Base-by-base conservation (phyloP, 169 alveolate species). In the Perkinsus olseni region DNA sequence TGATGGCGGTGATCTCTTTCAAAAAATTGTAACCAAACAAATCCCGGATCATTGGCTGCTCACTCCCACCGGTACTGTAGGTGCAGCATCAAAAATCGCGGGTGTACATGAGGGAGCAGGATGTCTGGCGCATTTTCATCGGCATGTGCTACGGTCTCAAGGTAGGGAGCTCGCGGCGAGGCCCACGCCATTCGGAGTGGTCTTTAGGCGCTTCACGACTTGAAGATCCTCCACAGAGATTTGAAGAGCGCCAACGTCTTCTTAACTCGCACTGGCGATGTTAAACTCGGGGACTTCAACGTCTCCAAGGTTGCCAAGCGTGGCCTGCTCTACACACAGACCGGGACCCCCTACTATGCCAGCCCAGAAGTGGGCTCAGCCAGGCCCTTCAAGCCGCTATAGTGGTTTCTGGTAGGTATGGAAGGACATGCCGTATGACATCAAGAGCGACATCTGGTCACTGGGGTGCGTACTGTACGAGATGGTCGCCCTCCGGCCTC, bases 321-420 rank as follows among this genome's bases (percentile, higher is more conserved):
- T 39, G 98, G 96, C 90, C 91, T 96, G 39, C 94, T 94, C 51
- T 94, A 97, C 51, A 97, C 99, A 1, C 97, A 97, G 92, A 98
- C 97, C 36, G 99, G 98, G 31, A 97, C 99, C 3, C 99, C 99
- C 0, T 97, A 97, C 95, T 98, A 98, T 95, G 98, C 98, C 98
- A 96, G 98, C 38, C 99, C 99, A 0, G 99, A 98, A 93, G 97
- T 96, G 94, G 91, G 94, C 96, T 38, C 93, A 94, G 91, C 94
- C 97, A 1, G 96, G 97, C 91, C 94, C 96, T 39, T 96, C 96
- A 96, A 6, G 97, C 97, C 0, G 95, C 97, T 91, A 97, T 96
- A 31, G 74, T 95, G 28, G 96, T 96, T 24, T 24, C 10, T 13
- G 36, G 28, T n/a, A 91, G 95, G 98, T 96, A 50, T 96, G 97